Percentiles rank a stretch among this genome's conserved stretches.
Conservation (phyloP, 148 eudicot genomes). For the Amaranthus cruentus region DNA sequence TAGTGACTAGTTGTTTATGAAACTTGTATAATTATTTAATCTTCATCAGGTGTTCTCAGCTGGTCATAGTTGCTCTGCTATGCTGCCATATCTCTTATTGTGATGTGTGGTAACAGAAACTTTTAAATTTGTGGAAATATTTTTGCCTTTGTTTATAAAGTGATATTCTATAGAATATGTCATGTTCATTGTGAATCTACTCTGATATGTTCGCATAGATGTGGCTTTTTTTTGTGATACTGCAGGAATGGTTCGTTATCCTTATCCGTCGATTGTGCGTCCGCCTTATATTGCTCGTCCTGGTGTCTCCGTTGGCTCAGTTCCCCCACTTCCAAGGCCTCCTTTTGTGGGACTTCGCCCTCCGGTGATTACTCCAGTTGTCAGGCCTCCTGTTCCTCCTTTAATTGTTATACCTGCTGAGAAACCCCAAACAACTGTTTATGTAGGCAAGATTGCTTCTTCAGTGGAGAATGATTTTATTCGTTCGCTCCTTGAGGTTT, state of each 20-base stretch:
- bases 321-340: constrained; percentile 60
- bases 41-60: constrained; percentile 77
- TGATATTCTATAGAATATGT: constrained; percentile 1
- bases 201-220: constrained; percentile 71
- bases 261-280: constrained; percentile 54
- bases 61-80: constrained; percentile 73
- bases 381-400: constrained; percentile 55
- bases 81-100: constrained; percentile 72
- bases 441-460: constrained; percentile 85
- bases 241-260: constrained; percentile 81
- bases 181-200: constrained; percentile 25
- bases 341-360: constrained; percentile 63
- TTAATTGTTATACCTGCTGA: constrained; percentile 45
- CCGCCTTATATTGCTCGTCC: constrained; percentile 66
- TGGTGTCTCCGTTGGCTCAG: constrained; percentile 40
- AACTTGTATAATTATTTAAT: constrained; percentile 42
- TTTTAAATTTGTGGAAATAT: constrained; percentile 26
- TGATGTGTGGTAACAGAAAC: constrained; percentile 66
- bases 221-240: constrained; percentile 33
- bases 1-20: constrained; percentile 44
- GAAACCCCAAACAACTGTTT: constrained; percentile 84
- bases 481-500: constrained; percentile 77
- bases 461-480: constrained; percentile 87
- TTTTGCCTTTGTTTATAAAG: constrained; percentile 6
- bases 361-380: constrained; percentile 48